Conservation (phyloP, 768 basidiomycete species). For the Tylopilus subfusipes region DNA sequence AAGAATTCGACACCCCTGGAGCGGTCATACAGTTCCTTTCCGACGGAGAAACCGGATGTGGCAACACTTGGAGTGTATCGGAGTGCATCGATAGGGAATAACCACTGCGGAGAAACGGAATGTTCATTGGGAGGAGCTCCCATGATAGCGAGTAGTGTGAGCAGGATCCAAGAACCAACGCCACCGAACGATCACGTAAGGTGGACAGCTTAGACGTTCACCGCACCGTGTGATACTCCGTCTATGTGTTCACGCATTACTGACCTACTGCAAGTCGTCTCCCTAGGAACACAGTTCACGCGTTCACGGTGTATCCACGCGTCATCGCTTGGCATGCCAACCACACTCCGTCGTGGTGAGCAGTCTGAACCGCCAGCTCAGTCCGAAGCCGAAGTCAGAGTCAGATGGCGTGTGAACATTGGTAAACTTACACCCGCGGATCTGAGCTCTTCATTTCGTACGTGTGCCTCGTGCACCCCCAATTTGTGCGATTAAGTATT, state of each 20-base stretch:
- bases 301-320: no score
- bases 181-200: conserved; percentile 29
- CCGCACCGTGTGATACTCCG: neutral
- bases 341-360: neutral
- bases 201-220: neutral
- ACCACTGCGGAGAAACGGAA: conserved; percentile 55
- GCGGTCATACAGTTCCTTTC: conserved; percentile 74
- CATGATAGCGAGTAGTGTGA: conserved; percentile 14
- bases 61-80: conserved; percentile 54
- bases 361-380: conserved; percentile 14
- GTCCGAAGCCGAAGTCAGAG: conserved; percentile 14
- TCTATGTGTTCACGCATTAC: no score
- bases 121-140: conserved; percentile 23
- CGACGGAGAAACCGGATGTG: conserved; percentile 44
- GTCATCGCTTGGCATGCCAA: neutral
- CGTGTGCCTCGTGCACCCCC: conserved; percentile 25
- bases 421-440: conserved; percentile 34
- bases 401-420: conserved; percentile 14
- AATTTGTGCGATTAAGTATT: neutral
- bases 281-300: neutral
- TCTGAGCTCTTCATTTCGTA: conserved; percentile 24
- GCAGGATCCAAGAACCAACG: conserved; percentile 14
- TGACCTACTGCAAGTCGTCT: neutral
- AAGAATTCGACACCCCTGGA: conserved; percentile 83
- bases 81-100: conserved; percentile 62